Percentiles rank a stretch among this genome's conserved stretches.
Evolutionary conservation across 2,329 filamentous ascomycete species (phyloP).

Genomic region (Xylaria sp.): DNA sequence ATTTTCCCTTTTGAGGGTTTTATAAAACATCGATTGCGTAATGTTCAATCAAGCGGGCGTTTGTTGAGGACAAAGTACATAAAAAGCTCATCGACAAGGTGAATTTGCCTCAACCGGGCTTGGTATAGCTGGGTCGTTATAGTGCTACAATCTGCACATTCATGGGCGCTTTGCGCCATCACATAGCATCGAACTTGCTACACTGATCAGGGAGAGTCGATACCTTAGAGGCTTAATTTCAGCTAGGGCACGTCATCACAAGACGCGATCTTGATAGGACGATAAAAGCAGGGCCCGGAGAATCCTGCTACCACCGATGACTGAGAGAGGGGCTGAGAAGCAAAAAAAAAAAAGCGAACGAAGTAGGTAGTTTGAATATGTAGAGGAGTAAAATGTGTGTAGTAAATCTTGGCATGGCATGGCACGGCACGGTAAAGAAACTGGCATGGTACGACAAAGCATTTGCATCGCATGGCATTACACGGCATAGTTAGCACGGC

Average conservation of each 20-base stretch:
- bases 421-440: slow-evolving; percentile 12
- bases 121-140: background rate
- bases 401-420: slow-evolving; percentile 25
- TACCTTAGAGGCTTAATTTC: background rate
- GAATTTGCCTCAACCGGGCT: background rate
- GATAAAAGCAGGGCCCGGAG: background rate
- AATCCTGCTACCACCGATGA: background rate
- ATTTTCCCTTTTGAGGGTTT: background rate
- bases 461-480: slow-evolving; percentile 26
- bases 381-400: slow-evolving; percentile 22
- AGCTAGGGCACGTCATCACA: background rate
- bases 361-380: slow-evolving; percentile 28
- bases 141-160: background rate
- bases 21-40: background rate
- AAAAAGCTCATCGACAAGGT: background rate
- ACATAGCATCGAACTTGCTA: background rate
- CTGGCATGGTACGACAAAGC: slow-evolving; percentile 16
- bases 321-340: background rate
- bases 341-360: background rate
- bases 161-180: background rate
- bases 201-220: background rate
- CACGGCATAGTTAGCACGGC: slow-evolving; percentile 17
- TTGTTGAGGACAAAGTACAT: slow-evolving; percentile 6
- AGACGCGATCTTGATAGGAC: background rate
- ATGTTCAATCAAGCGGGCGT: background rate